A percentile compares a stretch with the other conserved stretches of the same genome.
phyloP scores from a whole-genome alignment of 257 asterid genomes.

The Fraxinus cuspidata region DNA sequence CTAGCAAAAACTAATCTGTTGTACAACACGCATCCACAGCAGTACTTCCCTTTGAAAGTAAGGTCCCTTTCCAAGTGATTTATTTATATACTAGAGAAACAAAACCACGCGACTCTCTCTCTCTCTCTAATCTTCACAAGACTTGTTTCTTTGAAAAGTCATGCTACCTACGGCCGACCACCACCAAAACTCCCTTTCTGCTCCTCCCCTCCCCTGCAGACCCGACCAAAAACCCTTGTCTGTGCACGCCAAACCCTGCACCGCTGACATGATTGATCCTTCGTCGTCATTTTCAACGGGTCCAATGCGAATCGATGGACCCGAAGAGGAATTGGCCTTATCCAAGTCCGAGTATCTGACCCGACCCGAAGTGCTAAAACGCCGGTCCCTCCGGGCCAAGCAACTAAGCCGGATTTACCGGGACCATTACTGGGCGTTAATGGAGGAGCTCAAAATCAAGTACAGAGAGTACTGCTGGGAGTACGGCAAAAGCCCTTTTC shows the following conservation, averaged over 20 bases:
- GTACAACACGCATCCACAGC: no score
- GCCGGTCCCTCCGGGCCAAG: conserved; percentile 60
- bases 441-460: conserved; percentile 55
- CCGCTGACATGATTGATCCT: conserved; percentile 12
- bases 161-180: background rate
- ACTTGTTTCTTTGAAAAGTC: no score
- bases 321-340: conserved; percentile 50
- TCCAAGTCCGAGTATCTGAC: conserved; percentile 60
- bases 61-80: no score
- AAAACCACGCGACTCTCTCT: no score
- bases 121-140: no score
- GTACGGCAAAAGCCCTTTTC: conserved; percentile 51
- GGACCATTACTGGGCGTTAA: conserved; percentile 54
- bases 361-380: conserved; percentile 59
- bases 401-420: conserved; percentile 70
- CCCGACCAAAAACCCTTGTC: conserved; percentile 3
- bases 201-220: background rate
- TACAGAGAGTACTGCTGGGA: conserved; percentile 56
- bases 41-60: no score
- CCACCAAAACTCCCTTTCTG: background rate
- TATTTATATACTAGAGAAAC: no score
- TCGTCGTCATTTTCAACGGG: conserved; percentile 50
- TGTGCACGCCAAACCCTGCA: conserved; percentile 27
- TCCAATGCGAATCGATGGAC: conserved; percentile 61
- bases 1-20: no score